Evolutionary conservation across 1,284 basidiomycete species (phyloP).

Genomic region (Vanrija humicola): DNA sequence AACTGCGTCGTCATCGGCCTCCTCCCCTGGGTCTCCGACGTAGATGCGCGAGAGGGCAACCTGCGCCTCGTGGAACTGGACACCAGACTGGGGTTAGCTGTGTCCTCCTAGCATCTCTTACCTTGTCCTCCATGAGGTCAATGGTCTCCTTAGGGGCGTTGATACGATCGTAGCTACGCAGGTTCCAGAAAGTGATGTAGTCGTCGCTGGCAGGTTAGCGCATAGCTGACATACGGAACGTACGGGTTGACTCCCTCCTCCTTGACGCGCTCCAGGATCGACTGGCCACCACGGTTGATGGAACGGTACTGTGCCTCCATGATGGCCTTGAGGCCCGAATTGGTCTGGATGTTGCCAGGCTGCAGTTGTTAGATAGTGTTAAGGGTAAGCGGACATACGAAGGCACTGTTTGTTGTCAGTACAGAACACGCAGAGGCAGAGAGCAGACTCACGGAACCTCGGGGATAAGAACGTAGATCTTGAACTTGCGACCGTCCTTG

Average conservation of each 20-base stretch:
- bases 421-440: not conserved
- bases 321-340: slow-evolving; percentile 61
- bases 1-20: slow-evolving; percentile 47
- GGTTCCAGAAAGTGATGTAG: slow-evolving; percentile 73
- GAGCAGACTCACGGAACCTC: slow-evolving; percentile 46
- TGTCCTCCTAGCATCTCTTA: slow-evolving; percentile 6
- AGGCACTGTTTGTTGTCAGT: slow-evolving; percentile 24
- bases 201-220: slow-evolving; percentile 17
- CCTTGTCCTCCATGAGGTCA: slow-evolving; percentile 61
- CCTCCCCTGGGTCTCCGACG: slow-evolving; percentile 52
- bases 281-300: slow-evolving; percentile 79
- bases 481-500: slow-evolving; percentile 67
- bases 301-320: slow-evolving; percentile 57
- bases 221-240: slow-evolving; percentile 9
- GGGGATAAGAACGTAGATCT: slow-evolving; percentile 71
- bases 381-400: slow-evolving; percentile 22
- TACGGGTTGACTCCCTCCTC: slow-evolving; percentile 77
- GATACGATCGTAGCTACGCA: slow-evolving; percentile 85
- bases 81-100: slow-evolving; percentile 55
- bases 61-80: slow-evolving; percentile 78
- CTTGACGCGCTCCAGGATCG: slow-evolving; percentile 77
- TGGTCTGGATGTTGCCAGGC: slow-evolving; percentile 70
- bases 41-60: slow-evolving; percentile 80
- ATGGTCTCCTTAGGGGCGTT: slow-evolving; percentile 67
- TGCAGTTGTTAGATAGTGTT: slow-evolving; percentile 29